A percentile compares a stretch with the other conserved stretches of the same genome.
Conservation (phyloP, 768 basidiomycete species). For the Podaxis sp. region DNA sequence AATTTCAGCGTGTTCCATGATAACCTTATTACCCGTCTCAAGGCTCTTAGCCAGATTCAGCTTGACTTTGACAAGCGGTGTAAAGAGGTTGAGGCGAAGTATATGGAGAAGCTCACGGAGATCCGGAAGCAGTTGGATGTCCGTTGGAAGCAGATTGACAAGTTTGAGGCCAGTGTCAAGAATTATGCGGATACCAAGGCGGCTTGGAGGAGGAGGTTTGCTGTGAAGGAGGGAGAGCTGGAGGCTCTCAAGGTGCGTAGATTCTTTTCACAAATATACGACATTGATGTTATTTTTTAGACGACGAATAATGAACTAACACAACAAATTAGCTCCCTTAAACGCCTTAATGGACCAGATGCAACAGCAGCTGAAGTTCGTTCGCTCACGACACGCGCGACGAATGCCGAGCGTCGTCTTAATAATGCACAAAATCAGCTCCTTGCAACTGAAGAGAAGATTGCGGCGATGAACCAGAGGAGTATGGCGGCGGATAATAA, state of each 20-base stretch:
- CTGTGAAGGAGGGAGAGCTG: constrained; percentile 84
- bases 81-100: constrained; percentile 74
- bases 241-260: constrained; percentile 73
- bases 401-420: constrained; percentile 86
- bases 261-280: neutral
- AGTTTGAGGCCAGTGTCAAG: constrained; percentile 85
- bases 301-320: constrained; percentile 70
- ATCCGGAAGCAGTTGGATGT: constrained; percentile 85
- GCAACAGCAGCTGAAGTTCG: constrained; percentile 59
- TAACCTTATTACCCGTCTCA: constrained; percentile 84
- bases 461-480: constrained; percentile 70
- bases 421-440: constrained; percentile 83
- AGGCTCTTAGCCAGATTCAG: constrained; percentile 80
- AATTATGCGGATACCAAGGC: constrained; percentile 75
- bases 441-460: constrained; percentile 76
- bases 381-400: constrained; percentile 66
- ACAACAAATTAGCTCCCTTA: constrained; percentile 44
- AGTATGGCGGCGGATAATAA: constrained; percentile 71
- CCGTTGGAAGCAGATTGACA: constrained; percentile 90
- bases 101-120: constrained; percentile 67
- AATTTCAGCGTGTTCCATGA: constrained; percentile 95
- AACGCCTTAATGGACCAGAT: constrained; percentile 55
- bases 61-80: constrained; percentile 80
- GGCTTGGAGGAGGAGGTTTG: constrained; percentile 74
- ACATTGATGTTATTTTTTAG: constrained; percentile 31